Evolutionary conservation across 2,329 filamentous ascomycete genomes (phyloP), one percentile per base, ranked within the genome.

Genomic region (Botrytis fragariae): DNA sequence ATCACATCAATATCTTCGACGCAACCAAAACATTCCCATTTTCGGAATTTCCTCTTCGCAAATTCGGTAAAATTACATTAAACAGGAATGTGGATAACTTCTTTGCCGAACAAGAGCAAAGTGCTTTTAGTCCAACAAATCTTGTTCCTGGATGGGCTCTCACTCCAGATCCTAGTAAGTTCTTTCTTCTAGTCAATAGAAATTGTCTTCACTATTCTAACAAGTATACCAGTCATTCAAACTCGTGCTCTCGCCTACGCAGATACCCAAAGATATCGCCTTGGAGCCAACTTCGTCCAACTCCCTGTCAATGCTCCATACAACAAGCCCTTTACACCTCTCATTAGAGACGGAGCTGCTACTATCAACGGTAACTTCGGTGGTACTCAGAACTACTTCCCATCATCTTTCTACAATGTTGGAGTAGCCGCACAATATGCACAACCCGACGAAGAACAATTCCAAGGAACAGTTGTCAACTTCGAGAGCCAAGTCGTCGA

Each of bases 61-160:
- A 82, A 60, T 84, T 87, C 73, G 86, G 85, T 48, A 83, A 83
- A 74, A 80, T 87, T 74, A 84, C 81, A 0, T 77, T 87, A 10
- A 86, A 86, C 77, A 81, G 82, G 71, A 87, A 87, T 81, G 83
- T 85, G 1, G 79, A 85, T 78, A 89, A 89, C 80, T 89, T 89
- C 80, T 89, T 89, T 74, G 85, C 86, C 70, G 88, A 91, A 77
- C 90, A 92, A 69, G 91, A 93, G 83, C 90, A 92, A 79, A 85
- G 87, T 25, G 88, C 89, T 1, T 92, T 92, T 85, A 89, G 86
- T 77, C 90, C 90, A 39, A 85, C 89, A 1, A 89, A 92, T 79
- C 82, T 92, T 81, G 85, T 88, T 1, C 90, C 90, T 2, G 90
- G 90, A 1, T 63, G 48, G 48, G 51, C 67, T 59, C 8, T 42